Evolutionary conservation across 148 eudicot species (phyloP).

Genomic region (Heliamphora exappendiculata): DNA sequence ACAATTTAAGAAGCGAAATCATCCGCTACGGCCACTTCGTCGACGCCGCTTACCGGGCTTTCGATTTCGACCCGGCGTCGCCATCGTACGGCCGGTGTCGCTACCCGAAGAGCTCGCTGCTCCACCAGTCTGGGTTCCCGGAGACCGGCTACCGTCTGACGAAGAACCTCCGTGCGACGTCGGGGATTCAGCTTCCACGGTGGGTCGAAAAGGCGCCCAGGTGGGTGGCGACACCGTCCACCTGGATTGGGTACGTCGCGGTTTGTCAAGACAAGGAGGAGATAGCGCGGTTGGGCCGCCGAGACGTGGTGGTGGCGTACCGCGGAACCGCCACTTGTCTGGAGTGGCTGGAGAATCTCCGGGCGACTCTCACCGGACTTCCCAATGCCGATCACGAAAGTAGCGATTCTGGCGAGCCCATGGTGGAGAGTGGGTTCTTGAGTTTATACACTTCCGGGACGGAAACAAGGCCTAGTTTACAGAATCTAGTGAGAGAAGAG

Average conservation of each 20-base stretch:
- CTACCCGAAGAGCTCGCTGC: conserved; percentile 22
- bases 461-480: conserved; percentile 38
- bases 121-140: conserved; percentile 34
- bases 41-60: conserved; percentile 60
- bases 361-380: conserved; percentile 52
- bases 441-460: conserved; percentile 60
- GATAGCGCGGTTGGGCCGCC: conserved; percentile 59
- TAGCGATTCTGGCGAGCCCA: conserved; percentile 13
- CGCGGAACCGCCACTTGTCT: conserved; percentile 84
- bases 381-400: conserved; percentile 1
- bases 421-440: conserved; percentile 83
- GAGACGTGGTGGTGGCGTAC: conserved; percentile 71
- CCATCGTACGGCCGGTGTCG: conserved; percentile 36
- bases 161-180: conserved; percentile 57
- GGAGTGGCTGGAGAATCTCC: conserved; percentile 81
- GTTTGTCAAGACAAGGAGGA: conserved; percentile 48
- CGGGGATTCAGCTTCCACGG: conserved; percentile 52
- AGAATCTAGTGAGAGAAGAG: conserved; percentile 39
- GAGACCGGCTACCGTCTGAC: conserved; percentile 48
- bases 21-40: conserved; percentile 35
- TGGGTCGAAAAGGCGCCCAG: conserved; percentile 44
- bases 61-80: conserved; percentile 58
- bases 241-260: conserved; percentile 90
- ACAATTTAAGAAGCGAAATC: conserved; percentile 3
- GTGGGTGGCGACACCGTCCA: conserved; percentile 35